Percentiles rank a stretch among this genome's conserved stretches.
Conservation (phyloP, 768 basidiomycete species). For the Mrakia hoshinonis region DNA sequence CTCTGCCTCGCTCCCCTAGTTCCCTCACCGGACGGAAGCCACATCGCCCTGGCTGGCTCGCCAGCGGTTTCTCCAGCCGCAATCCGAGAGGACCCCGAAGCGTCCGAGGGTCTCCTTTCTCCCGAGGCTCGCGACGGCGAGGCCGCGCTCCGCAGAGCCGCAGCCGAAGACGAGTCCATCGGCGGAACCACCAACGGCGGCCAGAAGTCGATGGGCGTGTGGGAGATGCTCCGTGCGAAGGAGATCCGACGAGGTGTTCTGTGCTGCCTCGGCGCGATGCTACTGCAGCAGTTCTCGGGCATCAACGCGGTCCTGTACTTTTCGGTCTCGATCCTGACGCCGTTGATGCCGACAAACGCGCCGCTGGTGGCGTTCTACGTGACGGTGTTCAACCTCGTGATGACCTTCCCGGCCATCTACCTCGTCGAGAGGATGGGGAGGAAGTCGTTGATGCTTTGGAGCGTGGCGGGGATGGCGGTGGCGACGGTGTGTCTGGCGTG, state of each 20-base stretch:
- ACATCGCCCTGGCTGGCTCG: neutral
- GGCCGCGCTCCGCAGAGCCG: neutral
- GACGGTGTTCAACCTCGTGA: slow-evolving; percentile 66
- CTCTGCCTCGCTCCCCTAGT: slow-evolving; percentile 23
- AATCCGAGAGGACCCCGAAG: neutral
- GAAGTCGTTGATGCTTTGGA: slow-evolving; percentile 57
- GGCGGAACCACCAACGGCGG: neutral
- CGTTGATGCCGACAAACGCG: slow-evolving; percentile 67
- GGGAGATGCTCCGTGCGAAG: neutral
- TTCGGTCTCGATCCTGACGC: slow-evolving; percentile 43
- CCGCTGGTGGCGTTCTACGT: slow-evolving; percentile 76
- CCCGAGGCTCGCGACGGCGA: neutral
- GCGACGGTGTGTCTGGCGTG: neutral
- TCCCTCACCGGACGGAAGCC: neutral
- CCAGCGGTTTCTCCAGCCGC: neutral
- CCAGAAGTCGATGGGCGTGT: neutral
- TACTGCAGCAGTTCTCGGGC: slow-evolving; percentile 30
- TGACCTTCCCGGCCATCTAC: slow-evolving; percentile 71
- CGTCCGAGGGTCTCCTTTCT: neutral
- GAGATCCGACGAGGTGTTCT: neutral
- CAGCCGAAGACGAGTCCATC: neutral
- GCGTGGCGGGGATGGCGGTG: slow-evolving; percentile 51
- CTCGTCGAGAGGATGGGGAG: slow-evolving; percentile 76
- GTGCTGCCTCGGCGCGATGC: neutral
- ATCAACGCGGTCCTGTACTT: slow-evolving; percentile 42